These are phyloP conservation scores for Flammula alnicola DNA, from an alignment of 1,284 basidiomycete genomes.

Conservation along the genomic window DNA sequence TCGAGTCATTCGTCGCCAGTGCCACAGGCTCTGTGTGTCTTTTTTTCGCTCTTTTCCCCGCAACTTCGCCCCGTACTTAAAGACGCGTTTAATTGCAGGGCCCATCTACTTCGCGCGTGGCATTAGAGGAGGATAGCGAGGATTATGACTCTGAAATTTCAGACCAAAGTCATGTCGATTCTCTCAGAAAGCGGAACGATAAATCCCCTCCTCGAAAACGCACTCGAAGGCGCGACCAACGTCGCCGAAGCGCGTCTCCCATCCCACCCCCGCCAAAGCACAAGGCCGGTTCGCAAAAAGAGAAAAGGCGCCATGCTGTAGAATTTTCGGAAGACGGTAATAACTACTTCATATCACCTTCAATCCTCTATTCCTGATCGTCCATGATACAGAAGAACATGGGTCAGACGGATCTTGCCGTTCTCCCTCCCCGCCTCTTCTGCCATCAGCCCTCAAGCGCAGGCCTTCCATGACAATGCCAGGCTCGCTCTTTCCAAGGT, in stretches of 20 bases:
- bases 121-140: slow-evolving; percentile 13
- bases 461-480: slow-evolving; percentile 70
- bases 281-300: too few species aligned
- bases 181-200: slow-evolving; percentile 15
- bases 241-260: slow-evolving; percentile 1
- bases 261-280: not conserved
- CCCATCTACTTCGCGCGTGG: slow-evolving; percentile 15
- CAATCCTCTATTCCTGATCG: not conserved
- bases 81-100: slow-evolving; percentile 23
- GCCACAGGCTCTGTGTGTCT: slow-evolving; percentile 51
- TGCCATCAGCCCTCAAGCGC: slow-evolving; percentile 39
- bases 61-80: slow-evolving; percentile 2
- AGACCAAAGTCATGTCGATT: slow-evolving; percentile 4
- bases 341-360: not conserved
- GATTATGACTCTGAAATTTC: slow-evolving; percentile 12
- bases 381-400: not conserved
- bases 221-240: not conserved
- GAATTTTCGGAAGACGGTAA: too few species aligned
- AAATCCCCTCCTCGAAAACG: slow-evolving; percentile 16
- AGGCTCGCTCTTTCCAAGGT: slow-evolving; percentile 75
- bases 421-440: slow-evolving; percentile 37
- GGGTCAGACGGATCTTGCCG: slow-evolving; percentile 8
- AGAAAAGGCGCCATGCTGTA: too few species aligned
- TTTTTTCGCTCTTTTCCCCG: not conserved
- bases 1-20: slow-evolving; percentile 69